Evolutionary conservation across 306 rosid genomes (phyloP).

Genomic region (Cotoneaster glaucophyllus): DNA sequence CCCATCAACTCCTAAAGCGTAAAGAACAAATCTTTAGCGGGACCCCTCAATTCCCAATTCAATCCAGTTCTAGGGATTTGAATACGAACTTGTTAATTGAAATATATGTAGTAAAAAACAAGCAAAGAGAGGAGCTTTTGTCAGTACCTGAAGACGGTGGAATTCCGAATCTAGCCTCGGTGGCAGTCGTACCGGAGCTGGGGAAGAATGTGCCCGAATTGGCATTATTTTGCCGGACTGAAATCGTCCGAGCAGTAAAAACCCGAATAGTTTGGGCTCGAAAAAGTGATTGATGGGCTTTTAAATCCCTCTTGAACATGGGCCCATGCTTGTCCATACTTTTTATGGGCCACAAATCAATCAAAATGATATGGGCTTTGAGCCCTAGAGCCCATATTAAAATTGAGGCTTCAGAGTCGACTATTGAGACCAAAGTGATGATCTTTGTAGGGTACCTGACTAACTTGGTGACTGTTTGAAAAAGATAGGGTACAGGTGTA

Average conservation of each 20-base stretch:
- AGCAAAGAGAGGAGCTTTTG: neutral
- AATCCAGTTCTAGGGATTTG: neutral
- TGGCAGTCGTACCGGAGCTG: neutral
- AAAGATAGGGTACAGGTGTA: conserved; percentile 7
- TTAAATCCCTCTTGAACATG: no score
- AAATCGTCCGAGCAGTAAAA: neutral
- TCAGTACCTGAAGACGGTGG: neutral
- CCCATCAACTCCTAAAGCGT: neutral
- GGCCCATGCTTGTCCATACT: no score
- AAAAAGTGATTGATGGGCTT: no score
- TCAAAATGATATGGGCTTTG: no score
- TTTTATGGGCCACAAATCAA: no score
- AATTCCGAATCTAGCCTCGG: neutral
- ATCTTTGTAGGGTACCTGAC: no score
- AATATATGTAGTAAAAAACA: neutral
- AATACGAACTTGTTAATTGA: neutral
- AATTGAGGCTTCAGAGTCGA: no score
- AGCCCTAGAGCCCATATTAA: no score
- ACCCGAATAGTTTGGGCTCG: no score
- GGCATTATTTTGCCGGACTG: neutral
- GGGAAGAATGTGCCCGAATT: neutral
- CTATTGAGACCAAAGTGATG: no score
- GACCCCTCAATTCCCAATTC: neutral
- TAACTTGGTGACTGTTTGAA: neutral
- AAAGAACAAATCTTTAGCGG: neutral